phyloP scores from a whole-genome alignment of 2,329 filamentous ascomycete genomes.

The Claviceps spartinae region DNA sequence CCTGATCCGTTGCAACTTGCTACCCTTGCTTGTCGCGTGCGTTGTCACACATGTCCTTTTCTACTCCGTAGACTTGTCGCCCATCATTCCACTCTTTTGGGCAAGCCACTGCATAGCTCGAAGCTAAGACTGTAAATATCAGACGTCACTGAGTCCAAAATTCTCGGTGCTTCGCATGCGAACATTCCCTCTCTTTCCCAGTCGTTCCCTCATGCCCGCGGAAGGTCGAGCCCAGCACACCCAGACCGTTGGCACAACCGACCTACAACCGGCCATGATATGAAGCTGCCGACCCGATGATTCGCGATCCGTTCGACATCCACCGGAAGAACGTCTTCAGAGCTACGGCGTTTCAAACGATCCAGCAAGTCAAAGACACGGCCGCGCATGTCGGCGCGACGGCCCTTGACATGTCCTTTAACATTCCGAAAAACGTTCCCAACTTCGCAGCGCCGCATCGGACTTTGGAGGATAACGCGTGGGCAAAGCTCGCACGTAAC shows the following conservation, averaged over 20 bases:
- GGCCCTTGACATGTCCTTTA: constrained; percentile 49
- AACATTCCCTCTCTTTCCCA: constrained; percentile 28
- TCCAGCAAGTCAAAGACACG: constrained; percentile 29
- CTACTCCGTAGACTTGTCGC: neutral
- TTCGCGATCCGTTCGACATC: constrained; percentile 32
- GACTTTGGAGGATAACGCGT: constrained; percentile 50
- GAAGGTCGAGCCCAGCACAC: neutral
- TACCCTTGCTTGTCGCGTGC: neutral
- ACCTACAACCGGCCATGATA: constrained; percentile 9
- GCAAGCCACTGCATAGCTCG: neutral
- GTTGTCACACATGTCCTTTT: neutral
- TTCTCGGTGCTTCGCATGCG: neutral
- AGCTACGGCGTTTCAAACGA: constrained; percentile 31
- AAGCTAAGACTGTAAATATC: neutral
- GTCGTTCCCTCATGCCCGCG: neutral
- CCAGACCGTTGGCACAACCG: neutral
- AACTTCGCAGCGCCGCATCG: constrained; percentile 53
- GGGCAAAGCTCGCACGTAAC: constrained; percentile 35
- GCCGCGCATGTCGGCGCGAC: constrained; percentile 35
- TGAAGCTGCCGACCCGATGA: constrained; percentile 21
- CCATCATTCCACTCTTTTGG: neutral
- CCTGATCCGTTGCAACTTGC: too few species aligned
- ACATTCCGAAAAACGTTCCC: constrained; percentile 55
- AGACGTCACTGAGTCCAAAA: neutral
- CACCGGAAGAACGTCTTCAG: constrained; percentile 32